phyloP scores from a whole-genome alignment of 1,284 basidiomycete genomes.

The Pyrrhoderma lamaoense region DNA sequence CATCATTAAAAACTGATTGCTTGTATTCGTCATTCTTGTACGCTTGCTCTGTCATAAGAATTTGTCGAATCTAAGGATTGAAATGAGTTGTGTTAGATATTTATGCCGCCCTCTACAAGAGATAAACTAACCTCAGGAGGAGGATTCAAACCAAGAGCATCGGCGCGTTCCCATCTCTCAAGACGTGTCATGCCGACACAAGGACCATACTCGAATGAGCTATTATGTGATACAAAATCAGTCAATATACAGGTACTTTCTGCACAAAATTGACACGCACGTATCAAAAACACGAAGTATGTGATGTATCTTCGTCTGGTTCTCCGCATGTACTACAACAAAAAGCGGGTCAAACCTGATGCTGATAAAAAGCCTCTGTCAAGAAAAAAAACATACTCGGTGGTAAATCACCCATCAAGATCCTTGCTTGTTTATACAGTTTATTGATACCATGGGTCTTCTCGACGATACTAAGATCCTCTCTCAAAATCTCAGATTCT shows the following conservation, averaged over 20 bases:
- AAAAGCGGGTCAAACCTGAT: too few species aligned
- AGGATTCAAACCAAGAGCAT: conserved; percentile 74
- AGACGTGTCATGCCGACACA: conserved; percentile 78
- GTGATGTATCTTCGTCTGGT: conserved; percentile 56
- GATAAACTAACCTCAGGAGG: conserved; percentile 61
- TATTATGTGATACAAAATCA: conserved; percentile 22
- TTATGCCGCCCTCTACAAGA: neutral
- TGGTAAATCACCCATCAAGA: conserved; percentile 46
- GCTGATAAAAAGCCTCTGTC: too few species aligned
- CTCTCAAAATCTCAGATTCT: conserved; percentile 23
- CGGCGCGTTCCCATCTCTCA: conserved; percentile 84
- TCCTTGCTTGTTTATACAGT: conserved; percentile 38
- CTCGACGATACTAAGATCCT: conserved; percentile 32
- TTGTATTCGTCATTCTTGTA: conserved; percentile 35
- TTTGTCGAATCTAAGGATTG: conserved; percentile 57
- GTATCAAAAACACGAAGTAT: conserved; percentile 79
- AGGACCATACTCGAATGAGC: conserved; percentile 79
- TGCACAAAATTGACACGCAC: conserved; percentile 31
- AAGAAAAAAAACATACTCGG: conserved; percentile 45
- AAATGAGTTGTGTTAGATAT: neutral
- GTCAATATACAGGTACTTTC: conserved; percentile 4
- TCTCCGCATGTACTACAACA: conserved; percentile 53
- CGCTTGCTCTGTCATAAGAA: conserved; percentile 55
- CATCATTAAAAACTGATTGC: conserved; percentile 44
- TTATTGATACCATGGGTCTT: conserved; percentile 46